A percentile compares a stretch with the other conserved stretches of the same genome.
Evolutionary conservation across 345 rosid genomes (phyloP).

Genomic region (Lepidium sativum): DNA sequence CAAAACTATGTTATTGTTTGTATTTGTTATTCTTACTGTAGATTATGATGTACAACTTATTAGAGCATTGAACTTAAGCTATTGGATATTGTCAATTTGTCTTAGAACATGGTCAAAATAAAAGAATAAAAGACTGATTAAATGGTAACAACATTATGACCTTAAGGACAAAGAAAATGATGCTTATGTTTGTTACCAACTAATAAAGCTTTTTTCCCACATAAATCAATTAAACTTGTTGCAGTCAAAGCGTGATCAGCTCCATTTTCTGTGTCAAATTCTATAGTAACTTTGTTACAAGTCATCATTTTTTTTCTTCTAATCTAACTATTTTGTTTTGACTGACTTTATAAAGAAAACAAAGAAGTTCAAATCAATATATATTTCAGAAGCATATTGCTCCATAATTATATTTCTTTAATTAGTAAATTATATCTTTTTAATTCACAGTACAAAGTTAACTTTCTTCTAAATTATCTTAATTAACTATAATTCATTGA

Average conservation of each 20-base stretch:
- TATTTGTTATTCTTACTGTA: too few species aligned
- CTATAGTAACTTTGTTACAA: background rate
- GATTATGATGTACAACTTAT: too few species aligned
- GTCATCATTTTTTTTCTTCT: background rate
- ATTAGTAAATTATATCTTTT: too few species aligned
- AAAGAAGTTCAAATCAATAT: background rate
- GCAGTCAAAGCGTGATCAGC: slow-evolving; percentile 13
- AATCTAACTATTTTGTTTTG: background rate
- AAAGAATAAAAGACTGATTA: background rate
- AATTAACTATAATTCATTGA: background rate
- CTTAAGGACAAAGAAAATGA: slow-evolving; percentile 1
- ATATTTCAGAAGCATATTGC: background rate
- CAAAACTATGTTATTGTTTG: too few species aligned
- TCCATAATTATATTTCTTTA: too few species aligned
- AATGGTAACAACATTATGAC: slow-evolving; percentile 8
- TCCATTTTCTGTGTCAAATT: slow-evolving; percentile 5
- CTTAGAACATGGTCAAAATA: background rate
- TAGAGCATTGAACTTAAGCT: too few species aligned
- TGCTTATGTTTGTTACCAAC: slow-evolving; percentile 2
- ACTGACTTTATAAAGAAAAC: background rate
- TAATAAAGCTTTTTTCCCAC: background rate
- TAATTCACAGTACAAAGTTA: too few species aligned
- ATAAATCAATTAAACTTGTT: background rate
- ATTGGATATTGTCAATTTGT: background rate
- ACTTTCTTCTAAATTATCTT: background rate